Evolutionary conservation across 2,329 filamentous ascomycete species (phyloP).

Genomic region (Colletotrichum scovillei): DNA sequence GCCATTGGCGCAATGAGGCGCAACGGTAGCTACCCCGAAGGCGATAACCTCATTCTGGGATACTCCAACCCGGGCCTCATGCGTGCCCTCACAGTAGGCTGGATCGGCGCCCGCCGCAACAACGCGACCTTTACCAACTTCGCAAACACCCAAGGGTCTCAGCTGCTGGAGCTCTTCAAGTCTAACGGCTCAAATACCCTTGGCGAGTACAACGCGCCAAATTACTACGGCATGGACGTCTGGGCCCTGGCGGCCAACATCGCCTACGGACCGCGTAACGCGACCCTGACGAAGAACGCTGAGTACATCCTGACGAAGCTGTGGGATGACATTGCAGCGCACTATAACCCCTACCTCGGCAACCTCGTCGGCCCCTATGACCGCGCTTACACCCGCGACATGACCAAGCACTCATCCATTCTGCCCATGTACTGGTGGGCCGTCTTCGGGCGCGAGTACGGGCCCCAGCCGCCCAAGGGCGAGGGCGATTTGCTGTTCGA

Average conservation of each 20-base stretch:
- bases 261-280: conserved; percentile 47
- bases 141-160: conserved; percentile 47
- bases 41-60: conserved; percentile 51
- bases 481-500: conserved; percentile 55
- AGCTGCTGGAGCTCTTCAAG: conserved; percentile 45
- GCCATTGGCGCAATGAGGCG: conserved; percentile 53
- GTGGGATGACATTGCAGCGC: conserved; percentile 49
- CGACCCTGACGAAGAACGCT: conserved; percentile 45
- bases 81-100: conserved; percentile 52
- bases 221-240: conserved; percentile 54
- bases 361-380: conserved; percentile 50
- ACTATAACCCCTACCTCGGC: conserved; percentile 49
- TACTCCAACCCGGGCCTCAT: conserved; percentile 56
- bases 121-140: conserved; percentile 51
- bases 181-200: conserved; percentile 46
- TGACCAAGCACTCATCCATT: conserved; percentile 52
- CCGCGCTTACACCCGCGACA: conserved; percentile 52
- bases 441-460: conserved; percentile 51
- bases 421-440: conserved; percentile 56
- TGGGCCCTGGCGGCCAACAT: conserved; percentile 52
- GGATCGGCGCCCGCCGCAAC: conserved; percentile 51
- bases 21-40: conserved; percentile 50
- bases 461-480: conserved; percentile 49
- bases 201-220: conserved; percentile 53
- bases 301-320: conserved; percentile 43